Base-by-base conservation (phyloP, 2,329 filamentous ascomycete species). In the Magnaporthiopsis poae region DNA sequence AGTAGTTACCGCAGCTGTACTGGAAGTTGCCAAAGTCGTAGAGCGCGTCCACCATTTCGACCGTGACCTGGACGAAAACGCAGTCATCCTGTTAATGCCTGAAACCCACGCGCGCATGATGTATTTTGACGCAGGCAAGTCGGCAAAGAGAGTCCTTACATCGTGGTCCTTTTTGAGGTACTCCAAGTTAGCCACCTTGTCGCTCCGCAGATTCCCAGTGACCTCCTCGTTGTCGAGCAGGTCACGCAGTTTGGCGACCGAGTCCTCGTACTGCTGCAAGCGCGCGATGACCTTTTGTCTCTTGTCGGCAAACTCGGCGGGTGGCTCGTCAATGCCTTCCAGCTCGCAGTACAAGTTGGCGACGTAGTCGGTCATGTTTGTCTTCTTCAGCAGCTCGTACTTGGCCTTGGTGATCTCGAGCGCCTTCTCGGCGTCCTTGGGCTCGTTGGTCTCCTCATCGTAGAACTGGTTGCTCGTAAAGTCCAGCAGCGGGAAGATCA, bases 351-450 rank as follows among this genome's bases (percentile, higher is more conserved):
- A 92, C 71, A 99, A 82, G 74, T 89, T 90, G 75, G 93, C 93
- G 66, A 98, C 91, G 77, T 96, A 99, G 80, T 99, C 95, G 74
- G 90, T 95, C 95, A 99, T 99, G 84, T 98, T 97, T 75, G 95
- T 98, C 78, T 92, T 89, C 82, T 96, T 94, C 72, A 99, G 87
- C 68, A 99, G 88, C 80, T 94, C 89, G 78, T 94, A 96, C 80
- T 96, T 96, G 73, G 92, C 88, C 76, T 90, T 87, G 70, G 89
- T 89, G 73, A 96, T 88, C 77, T 93, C 88, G 73, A 83, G 83
- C 66, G 85, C 80, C 78, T 84, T 80, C 59, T 76, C 79, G 69
- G 81, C 80, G 68, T 86, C 82, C 77, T 83, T 78, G 61, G 77
- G 77, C 66, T 80, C 78, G 68, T 83, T 82, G 59, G 59, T 62